Percentiles rank a stretch among this genome's conserved stretches.
These are phyloP conservation scores for Phylloporus sp. DNA, from an alignment of 768 basidiomycete species.

Conservation along the genomic window DNA sequence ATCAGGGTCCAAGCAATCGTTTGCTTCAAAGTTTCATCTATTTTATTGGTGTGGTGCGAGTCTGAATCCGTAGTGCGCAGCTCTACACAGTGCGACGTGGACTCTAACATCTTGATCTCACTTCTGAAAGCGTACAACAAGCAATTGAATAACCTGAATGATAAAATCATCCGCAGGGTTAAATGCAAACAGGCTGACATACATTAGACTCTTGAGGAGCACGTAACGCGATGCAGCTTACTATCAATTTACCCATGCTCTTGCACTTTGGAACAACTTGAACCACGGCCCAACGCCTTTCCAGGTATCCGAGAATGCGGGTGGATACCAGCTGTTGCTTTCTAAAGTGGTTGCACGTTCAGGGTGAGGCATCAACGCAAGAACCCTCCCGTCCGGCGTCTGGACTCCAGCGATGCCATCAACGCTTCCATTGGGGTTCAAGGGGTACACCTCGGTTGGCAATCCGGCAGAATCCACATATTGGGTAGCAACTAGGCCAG, in stretches of 20 bases:
- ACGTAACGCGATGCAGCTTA: slow-evolving; percentile 7
- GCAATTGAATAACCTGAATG: not conserved
- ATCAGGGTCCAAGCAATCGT: not conserved
- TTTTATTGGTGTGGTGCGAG: not conserved
- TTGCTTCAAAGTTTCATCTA: not conserved
- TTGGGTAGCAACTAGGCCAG: slow-evolving; percentile 68
- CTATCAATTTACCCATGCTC: slow-evolving; percentile 50
- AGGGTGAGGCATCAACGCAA: slow-evolving; percentile 97
- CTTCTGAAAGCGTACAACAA: not conserved
- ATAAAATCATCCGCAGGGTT: slow-evolving; percentile 7
- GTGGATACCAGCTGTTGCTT: slow-evolving; percentile 91
- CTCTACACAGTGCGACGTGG: not conserved
- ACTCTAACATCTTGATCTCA: not conserved
- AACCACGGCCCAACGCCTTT: slow-evolving; percentile 90
- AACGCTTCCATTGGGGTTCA: slow-evolving; percentile 84
- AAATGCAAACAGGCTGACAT: not conserved
- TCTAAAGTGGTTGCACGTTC: slow-evolving; percentile 79
- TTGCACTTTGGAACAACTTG: slow-evolving; percentile 87
- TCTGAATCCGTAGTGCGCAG: not conserved
- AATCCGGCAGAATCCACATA: slow-evolving; percentile 71
- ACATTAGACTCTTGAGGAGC: slow-evolving; percentile 26
- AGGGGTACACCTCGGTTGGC: slow-evolving; percentile 71
- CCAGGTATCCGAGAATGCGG: slow-evolving; percentile 55
- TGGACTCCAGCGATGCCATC: slow-evolving; percentile 87
- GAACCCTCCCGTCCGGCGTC: slow-evolving; percentile 81